phyloP scores from a whole-genome alignment of 129 eudicot genomes.

The Smallanthus sonchifolius region DNA sequence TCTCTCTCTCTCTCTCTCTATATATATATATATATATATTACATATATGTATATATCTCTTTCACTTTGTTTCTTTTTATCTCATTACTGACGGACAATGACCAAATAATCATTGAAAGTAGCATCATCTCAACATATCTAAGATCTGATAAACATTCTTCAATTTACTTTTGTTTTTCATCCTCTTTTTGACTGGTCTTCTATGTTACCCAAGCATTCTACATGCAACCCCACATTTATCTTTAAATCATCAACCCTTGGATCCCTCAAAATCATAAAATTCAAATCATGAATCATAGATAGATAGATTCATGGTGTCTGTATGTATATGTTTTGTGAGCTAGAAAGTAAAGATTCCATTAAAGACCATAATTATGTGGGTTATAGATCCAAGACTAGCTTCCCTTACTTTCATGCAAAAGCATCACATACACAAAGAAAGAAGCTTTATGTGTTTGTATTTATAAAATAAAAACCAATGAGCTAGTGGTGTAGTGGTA shows the following conservation, averaged over 20 bases:
- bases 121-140: constrained; percentile 48
- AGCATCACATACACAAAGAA: constrained; percentile 28
- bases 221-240: constrained; percentile 24
- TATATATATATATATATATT: neutral
- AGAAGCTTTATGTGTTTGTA: constrained; percentile 22
- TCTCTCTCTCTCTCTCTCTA: neutral
- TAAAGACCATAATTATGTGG: constrained; percentile 36
- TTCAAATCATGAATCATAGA: constrained; percentile 35
- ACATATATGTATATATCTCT: neutral
- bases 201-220: constrained; percentile 26
- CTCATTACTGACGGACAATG: constrained; percentile 41
- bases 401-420: constrained; percentile 76
- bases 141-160: constrained; percentile 54
- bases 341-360: constrained; percentile 34
- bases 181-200: constrained; percentile 61
- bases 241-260: constrained; percentile 39
- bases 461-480: neutral
- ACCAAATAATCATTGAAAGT: constrained; percentile 69
- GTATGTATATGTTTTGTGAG: constrained; percentile 26
- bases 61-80: constrained; percentile 36
- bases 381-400: constrained; percentile 68
- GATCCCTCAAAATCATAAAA: constrained; percentile 49
- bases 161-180: constrained; percentile 40
- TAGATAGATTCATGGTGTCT: constrained; percentile 40
- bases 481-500: too few relatives aligned